Evolutionary conservation across 176 grass and related monocot species (phyloP).

Genomic region (Oryza punctata): DNA sequence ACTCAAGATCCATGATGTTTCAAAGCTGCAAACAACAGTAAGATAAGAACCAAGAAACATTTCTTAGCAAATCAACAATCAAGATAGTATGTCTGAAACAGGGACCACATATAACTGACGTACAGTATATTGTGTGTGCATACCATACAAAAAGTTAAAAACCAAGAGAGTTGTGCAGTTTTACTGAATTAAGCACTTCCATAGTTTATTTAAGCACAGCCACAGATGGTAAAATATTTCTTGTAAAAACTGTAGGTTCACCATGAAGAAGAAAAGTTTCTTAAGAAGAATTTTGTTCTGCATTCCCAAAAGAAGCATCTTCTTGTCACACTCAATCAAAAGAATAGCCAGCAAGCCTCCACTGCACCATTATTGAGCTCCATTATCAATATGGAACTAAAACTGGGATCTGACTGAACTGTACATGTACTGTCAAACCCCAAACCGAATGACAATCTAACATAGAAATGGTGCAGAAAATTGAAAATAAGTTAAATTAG

Average conservation of each 20-base stretch:
- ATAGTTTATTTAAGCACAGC: background rate
- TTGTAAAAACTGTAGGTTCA: background rate
- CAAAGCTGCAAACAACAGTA: conserved; percentile 56
- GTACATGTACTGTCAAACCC: conserved; percentile 5
- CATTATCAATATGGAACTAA: conserved; percentile 18
- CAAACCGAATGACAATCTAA: conserved; percentile 1
- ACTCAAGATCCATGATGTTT: conserved; percentile 66
- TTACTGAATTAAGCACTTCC: background rate
- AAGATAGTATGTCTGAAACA: conserved; percentile 15
- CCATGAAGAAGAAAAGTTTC: background rate
- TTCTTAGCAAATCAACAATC: background rate
- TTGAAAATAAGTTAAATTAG: background rate
- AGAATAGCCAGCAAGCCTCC: background rate
- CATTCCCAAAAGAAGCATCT: background rate
- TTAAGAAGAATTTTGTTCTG: background rate
- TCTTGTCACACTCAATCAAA: background rate
- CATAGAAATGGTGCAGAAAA: background rate
- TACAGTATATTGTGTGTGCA: background rate
- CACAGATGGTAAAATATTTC: background rate
- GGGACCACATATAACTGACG: background rate
- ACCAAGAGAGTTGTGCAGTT: background rate
- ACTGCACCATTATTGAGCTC: conserved; percentile 8
- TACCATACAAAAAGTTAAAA: background rate
- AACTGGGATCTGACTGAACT: background rate
- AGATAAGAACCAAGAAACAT: conserved; percentile 33